Base-by-base conservation (phyloP, 441 rosid species). In the Erodium trifolium region DNA sequence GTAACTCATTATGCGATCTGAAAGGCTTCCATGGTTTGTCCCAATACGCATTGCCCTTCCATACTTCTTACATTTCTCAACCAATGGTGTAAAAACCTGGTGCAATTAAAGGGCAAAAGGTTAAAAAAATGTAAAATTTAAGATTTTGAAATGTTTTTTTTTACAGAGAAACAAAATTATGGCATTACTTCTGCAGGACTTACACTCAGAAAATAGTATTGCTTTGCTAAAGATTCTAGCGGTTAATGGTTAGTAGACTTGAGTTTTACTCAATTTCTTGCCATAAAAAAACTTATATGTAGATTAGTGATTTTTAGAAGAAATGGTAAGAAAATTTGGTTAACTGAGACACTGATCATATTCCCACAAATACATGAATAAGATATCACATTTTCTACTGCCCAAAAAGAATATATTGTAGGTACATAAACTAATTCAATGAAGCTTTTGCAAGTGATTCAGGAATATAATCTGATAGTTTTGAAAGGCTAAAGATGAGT, bases 1-100 rank as follows among this genome's bases (percentile, higher is more conserved):
- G 81, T 88, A 93, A 82, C 97, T 93, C 99, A 93, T 91, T 72
- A 93, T 91, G 65, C 99, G 93, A 81, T 93, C 97, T 70, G 99
- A 91, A 80, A 93, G 99, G 70, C 97, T 93, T 72, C 99, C 99
- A 71, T 93, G 99, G 80, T 93, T 93, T 71, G 99, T 93, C 65
- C 99, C 99, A 72, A 93, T 91, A 65, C 99, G 97, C 92, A 93
- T 86, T 5, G 97, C 99, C 83, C 99, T 88, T 77, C 97, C 96
- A 65, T 91, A 87, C 78, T 87, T 88, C 81, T 89, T 91, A 80
- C 97, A 93, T 86, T 93, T 93, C 83, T 91, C 96, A 78, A 93
- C 99, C 80, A 93, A 80, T 41, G 97, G 96, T 69, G 87, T 86
- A 79, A 93, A 93, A 63, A 93, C 95, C 97, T 93, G 75, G 55